A percentile compares a stretch with the other conserved stretches of the same genome.
Conservation (phyloP, 2,329 filamentous ascomycete genomes). For the Neurospora crassa region DNA sequence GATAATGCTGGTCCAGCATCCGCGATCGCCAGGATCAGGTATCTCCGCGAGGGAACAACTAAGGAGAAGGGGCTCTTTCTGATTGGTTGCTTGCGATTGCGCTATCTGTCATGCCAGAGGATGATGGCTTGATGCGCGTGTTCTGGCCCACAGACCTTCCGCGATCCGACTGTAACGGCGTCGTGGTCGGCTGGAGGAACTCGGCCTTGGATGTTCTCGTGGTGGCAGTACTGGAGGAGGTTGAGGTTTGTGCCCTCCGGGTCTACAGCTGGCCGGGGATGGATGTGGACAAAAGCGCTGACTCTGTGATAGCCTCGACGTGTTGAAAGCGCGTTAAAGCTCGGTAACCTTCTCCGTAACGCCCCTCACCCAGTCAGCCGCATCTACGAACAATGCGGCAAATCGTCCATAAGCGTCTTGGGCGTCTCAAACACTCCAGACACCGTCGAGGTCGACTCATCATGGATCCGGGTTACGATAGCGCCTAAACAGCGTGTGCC, state of each 20-base stretch:
- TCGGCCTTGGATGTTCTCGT: constrained; percentile 86
- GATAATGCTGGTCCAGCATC: constrained; percentile 51
- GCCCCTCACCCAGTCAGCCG: constrained; percentile 70
- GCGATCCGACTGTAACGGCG: constrained; percentile 62
- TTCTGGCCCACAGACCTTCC: constrained; percentile 92
- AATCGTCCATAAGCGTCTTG: constrained; percentile 73
- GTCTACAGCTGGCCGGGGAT: not conserved
- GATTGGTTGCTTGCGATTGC: constrained; percentile 28
- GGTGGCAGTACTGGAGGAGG: constrained; percentile 78
- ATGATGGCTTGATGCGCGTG: constrained; percentile 90
- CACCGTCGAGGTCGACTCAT: constrained; percentile 50
- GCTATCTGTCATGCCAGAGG: constrained; percentile 51
- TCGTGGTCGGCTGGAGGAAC: constrained; percentile 93
- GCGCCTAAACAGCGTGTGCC: constrained; percentile 49
- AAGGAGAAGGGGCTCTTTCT: constrained; percentile 89
- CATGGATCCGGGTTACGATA: constrained; percentile 56
- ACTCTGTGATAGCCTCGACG: constrained; percentile 49
- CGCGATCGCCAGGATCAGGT: constrained; percentile 64
- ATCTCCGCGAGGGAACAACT: constrained; percentile 95
- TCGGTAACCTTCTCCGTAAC: constrained; percentile 74
- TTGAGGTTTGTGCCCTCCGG: constrained; percentile 54
- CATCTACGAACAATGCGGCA: constrained; percentile 78
- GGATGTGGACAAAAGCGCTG: constrained; percentile 14
- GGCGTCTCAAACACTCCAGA: constrained; percentile 64
- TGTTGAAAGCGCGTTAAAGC: constrained; percentile 80